Evolutionary conservation across 2,329 filamentous ascomycete genomes (phyloP).

Genomic region (Xylogone sp.): DNA sequence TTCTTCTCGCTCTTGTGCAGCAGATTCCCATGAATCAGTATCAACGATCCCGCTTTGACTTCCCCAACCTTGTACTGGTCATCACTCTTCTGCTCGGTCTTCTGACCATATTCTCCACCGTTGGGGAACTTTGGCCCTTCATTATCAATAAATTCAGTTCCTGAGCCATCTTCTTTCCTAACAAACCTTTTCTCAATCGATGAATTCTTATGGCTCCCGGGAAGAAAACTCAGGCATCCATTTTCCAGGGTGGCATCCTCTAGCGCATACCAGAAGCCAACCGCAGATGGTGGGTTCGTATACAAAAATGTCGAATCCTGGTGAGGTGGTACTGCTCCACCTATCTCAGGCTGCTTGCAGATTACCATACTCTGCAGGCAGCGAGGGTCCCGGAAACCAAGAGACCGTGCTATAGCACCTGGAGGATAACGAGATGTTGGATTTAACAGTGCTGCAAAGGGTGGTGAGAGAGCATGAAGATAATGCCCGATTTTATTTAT

Average conservation of each 20-base stretch:
- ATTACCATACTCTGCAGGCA: constrained; percentile 95
- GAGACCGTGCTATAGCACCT: constrained; percentile 41
- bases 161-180: constrained; percentile 46
- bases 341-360: constrained; percentile 96
- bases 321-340: constrained; percentile 84
- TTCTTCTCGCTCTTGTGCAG: constrained; percentile 97
- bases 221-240: constrained; percentile 83
- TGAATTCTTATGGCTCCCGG: constrained; percentile 74
- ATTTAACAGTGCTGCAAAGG: constrained; percentile 55
- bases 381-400: constrained; percentile 43
- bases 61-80: constrained; percentile 74
- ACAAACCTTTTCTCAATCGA: constrained; percentile 74
- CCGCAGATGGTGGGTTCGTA: constrained; percentile 80
- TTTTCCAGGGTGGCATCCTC: constrained; percentile 87
- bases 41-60: constrained; percentile 85
- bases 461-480: constrained; percentile 64
- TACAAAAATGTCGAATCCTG: constrained; percentile 93
- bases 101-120: constrained; percentile 44
- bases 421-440: constrained; percentile 34
- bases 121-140: constrained; percentile 59
- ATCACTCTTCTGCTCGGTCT: constrained; percentile 34
- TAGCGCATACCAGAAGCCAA: constrained; percentile 96
- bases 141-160: constrained; percentile 72
- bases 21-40: constrained; percentile 93
- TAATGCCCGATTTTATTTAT: constrained; percentile 89